Conservation (phyloP, 2,329 filamentous ascomycete genomes). For the Mollisia scopiformis region DNA sequence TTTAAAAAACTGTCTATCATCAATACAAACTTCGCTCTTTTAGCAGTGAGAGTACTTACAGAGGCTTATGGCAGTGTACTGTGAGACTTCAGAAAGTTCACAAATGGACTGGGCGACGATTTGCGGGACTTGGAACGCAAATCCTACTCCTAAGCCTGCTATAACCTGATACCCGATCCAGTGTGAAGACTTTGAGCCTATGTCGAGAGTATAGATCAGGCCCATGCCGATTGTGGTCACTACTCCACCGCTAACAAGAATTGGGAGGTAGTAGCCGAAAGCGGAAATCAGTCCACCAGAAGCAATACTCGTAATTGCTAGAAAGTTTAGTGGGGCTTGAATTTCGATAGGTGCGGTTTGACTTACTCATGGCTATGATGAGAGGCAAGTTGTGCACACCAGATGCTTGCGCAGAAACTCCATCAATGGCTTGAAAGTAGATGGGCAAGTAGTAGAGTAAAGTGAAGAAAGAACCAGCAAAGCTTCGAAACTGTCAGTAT, state of each 20-base stretch:
- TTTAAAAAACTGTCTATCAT: slow-evolving; percentile 40
- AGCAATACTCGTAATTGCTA: slow-evolving; percentile 28
- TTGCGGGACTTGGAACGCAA: slow-evolving; percentile 50
- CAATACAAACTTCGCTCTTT: too few relatives aligned
- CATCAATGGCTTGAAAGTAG: slow-evolving; percentile 36
- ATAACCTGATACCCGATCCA: slow-evolving; percentile 57
- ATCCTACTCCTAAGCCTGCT: slow-evolving; percentile 46
- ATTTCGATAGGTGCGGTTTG: background rate
- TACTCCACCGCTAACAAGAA: slow-evolving; percentile 46
- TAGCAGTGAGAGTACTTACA: too few relatives aligned
- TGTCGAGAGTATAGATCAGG: slow-evolving; percentile 41
- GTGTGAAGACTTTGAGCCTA: slow-evolving; percentile 45
- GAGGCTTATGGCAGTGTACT: slow-evolving; percentile 51
- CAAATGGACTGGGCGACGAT: slow-evolving; percentile 51
- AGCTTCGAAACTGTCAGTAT: too few relatives aligned
- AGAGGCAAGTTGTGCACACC: slow-evolving; percentile 30
- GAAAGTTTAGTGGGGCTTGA: background rate
- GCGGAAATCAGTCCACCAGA: slow-evolving; percentile 41
- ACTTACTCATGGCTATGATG: slow-evolving; percentile 28
- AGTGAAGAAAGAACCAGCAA: slow-evolving; percentile 13
- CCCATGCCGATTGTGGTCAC: slow-evolving; percentile 43
- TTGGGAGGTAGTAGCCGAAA: slow-evolving; percentile 42
- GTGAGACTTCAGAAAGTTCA: slow-evolving; percentile 35
- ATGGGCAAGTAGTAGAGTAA: slow-evolving; percentile 24
- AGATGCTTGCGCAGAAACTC: slow-evolving; percentile 16